Base-by-base conservation (phyloP, 2,329 filamentous ascomycete species). In the Epichloe glyceriae region DNA sequence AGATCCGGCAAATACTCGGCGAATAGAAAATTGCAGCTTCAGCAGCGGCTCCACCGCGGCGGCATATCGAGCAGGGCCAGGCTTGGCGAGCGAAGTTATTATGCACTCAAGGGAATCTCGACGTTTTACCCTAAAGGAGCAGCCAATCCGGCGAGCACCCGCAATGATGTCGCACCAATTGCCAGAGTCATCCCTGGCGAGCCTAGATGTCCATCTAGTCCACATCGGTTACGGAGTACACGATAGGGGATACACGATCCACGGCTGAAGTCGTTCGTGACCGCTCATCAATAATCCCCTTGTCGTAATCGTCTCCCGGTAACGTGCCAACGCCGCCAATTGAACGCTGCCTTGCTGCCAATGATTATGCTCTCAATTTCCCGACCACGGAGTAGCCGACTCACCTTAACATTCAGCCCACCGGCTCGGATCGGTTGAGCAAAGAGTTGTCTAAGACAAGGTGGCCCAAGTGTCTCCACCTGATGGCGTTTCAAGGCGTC, bases 391-490 rank as follows among this genome's bases (percentile, higher is more conserved):
- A 30, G 26, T 30, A 30, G 26, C n/a, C 19, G 19, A 19, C 19
- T 42, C 40, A 42, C 5, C 40, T 20, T 8, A 42, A 42, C 6
- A 7, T 20, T 15, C 40, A 42, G 40, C 39, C 37, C 20, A 26
- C n/a, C 46, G 37, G 22, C n/a, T 17, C 39, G 47, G 47, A 15
- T 20, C 30, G 30, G 38, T 33, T 48, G 38, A 42, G 46, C 37
- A 5, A 41, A 33, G 38, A 41, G 12, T 20, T 48, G 38, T 48
- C 38, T 35, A 41, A 42, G 38, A 42, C 38, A 30, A 48, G 38
- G 46, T 41, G 46, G 38, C 38, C 26, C 37, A 41, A 17, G 40
- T 49, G 47, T 49, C 47, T 49, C 47, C 47, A 49, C 47, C 20
- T 38, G 33, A 44, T 49, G 41, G 46, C 20, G 30, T 47, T 11